Percentiles rank a stretch among this genome's conserved stretches.
phyloP scores from a whole-genome alignment of 2,329 filamentous ascomycete genomes.

The Colletotrichum kahawae region DNA sequence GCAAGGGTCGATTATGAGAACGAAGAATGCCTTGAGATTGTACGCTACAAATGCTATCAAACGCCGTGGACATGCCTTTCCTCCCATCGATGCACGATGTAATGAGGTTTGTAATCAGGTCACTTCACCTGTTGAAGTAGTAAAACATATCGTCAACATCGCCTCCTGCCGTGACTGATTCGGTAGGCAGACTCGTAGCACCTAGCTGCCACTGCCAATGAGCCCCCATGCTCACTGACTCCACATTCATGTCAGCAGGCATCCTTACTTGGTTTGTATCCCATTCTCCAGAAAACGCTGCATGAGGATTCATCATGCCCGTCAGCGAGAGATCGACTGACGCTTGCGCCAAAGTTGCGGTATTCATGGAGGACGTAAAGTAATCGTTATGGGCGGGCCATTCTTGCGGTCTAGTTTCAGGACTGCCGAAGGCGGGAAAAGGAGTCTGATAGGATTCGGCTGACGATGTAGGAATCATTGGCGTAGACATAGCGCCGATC shows the following conservation, averaged over 20 bases:
- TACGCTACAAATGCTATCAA: background rate
- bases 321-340: background rate
- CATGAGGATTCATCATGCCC: background rate
- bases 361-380: background rate
- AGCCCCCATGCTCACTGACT: background rate
- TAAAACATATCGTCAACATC: constrained; percentile 27
- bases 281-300: background rate
- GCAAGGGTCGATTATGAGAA: background rate
- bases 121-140: background rate
- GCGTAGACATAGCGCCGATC: constrained; percentile 23
- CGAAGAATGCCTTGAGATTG: background rate
- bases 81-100: background rate
- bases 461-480: constrained; percentile 1
- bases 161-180: constrained; percentile 16
- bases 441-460: constrained; percentile 17
- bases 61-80: background rate
- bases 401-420: constrained; percentile 27
- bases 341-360: background rate
- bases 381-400: constrained; percentile 26
- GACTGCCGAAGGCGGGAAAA: constrained; percentile 26
- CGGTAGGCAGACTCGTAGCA: constrained; percentile 27
- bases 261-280: background rate
- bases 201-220: background rate
- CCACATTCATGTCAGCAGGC: background rate
- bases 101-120: background rate